Evolutionary conservation across 352 stramenopile genomes (phyloP), one percentile per base, ranked within the genome.

Genomic region (Globisporangium ultimum): DNA sequence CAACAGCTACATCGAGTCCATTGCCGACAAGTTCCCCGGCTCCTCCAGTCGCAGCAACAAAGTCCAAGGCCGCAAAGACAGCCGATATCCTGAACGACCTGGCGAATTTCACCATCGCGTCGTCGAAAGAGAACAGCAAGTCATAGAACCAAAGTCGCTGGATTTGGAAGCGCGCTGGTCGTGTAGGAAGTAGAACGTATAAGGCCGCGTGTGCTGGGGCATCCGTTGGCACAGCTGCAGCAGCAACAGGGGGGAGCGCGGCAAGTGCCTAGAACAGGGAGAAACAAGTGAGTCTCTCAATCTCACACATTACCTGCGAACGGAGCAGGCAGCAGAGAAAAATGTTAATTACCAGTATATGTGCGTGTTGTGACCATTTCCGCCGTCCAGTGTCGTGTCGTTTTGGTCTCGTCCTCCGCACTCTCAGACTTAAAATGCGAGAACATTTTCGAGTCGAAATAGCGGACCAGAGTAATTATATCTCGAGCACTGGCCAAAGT

Each of bases 41-140:
- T n/a, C n/a, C n/a, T n/a, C 63, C 2, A 46, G 40, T 36, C 28
- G 8, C 52, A 17, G 32, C 49, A 34, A 24, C 43, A 45, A 48
- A 52, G 46, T 51, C 49, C 21, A 67, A 64, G 11, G 58, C 54
- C 4, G 42, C 34, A 21, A 48, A 53, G 6, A 57, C 46, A n/a
- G 48, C 53, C 47, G 75, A 84, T 3, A 81, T 84, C 52, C 76
- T 84, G 45, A 60, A 71, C 61, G 72, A 71, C 0, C 51, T 84
- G 13, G 72, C 72, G 3, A 72, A 76, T 28, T 80, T 80, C 17
- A 80, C 75, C 28, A 53, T 78, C 38, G 68, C 75, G 47, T 63
- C 72, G 53, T 52, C 47, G 3, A 36, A 57, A n/a, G 51, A 57
- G 36, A 38, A 20, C 14, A 18, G 34, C 36, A 56, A 56, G 34